Evolutionary conservation across 1,284 basidiomycete species (phyloP), one percentile per base, ranked within the genome.

Genomic region (Ceratobasidium theobromae): DNA sequence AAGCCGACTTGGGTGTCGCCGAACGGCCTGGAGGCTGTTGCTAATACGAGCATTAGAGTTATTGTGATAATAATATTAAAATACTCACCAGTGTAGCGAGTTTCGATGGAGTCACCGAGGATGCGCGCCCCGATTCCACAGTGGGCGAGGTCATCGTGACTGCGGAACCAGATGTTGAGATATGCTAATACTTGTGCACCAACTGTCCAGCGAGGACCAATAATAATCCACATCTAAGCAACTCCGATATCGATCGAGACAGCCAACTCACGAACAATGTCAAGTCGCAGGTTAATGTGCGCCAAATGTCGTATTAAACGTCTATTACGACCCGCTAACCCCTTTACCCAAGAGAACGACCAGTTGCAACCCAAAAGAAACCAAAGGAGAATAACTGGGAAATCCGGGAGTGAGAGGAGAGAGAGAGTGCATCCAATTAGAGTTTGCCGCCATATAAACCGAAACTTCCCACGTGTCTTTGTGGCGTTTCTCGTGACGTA

Each of bases 341-440:
- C 57, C 43, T 48, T 48, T 48, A 45, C 57, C 57, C 57, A 60
- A 60, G 57, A 60, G 57, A 60, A 60, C 32, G 57, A 60, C 57
- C 57, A 60, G 57, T 49, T 60, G 57, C 53, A 49, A 27, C 57
- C 57, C 57, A 60, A 60, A 60, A 60, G 57, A 60, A 45, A 60
- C 43, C 45, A 60, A 60, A 60, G 57, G 57, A 60, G 57, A 60
- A 60, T 60, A 38, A 60, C 43, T 49, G 43, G 57, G 45, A 49
- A 48, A 49, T 49, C 43, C 45, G 57, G 57, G 55, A 60, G 57
- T 60, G 57, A 60, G 57, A 60, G 57, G 25, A 18, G 45, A 60
- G 57, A 48, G 57, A 4, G 23, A 52, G 49, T 27, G 8, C 21
- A 33, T 45, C 40, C 40, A 60, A 60, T 60, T 60, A 60, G 57